Evolutionary conservation across 805 yeast species (phyloP).

Genomic region (Saturnispora zaruensis): DNA sequence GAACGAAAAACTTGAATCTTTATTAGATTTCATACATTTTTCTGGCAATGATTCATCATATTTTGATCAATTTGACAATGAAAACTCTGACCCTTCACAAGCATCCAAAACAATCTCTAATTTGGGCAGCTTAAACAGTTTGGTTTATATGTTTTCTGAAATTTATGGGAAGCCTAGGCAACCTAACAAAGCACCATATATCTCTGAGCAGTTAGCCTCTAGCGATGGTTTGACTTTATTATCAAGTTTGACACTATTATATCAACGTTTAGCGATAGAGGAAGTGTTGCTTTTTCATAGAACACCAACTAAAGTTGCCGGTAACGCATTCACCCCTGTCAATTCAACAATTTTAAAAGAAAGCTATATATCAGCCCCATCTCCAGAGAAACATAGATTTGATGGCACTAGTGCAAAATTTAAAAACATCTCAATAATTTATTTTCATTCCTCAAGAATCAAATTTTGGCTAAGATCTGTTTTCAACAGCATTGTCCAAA

Average conservation of each 20-base stretch:
- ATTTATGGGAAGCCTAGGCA: constrained; percentile 43
- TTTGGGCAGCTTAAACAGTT: constrained; percentile 33
- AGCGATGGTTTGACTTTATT: constrained; percentile 36
- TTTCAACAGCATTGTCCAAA: constrained; percentile 24
- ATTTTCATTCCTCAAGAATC: constrained; percentile 41
- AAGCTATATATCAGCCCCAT: constrained; percentile 37
- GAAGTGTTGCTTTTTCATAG: constrained; percentile 43
- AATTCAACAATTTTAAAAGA: constrained; percentile 34
- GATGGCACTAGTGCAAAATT: constrained; percentile 47
- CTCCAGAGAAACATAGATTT: constrained; percentile 27
- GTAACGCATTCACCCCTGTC: constrained; percentile 30
- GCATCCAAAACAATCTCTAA: constrained; percentile 31
- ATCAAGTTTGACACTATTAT: constrained; percentile 35
- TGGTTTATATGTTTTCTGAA: constrained; percentile 46
- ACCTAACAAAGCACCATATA: constrained; percentile 35
- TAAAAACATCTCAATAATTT: constrained; percentile 52
- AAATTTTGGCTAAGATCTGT: constrained; percentile 34
- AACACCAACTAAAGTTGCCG: constrained; percentile 40
- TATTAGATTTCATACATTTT: constrained; percentile 24
- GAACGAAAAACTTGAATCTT: constrained; percentile 9
- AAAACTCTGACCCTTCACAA: constrained; percentile 17
- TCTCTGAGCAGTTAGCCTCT: constrained; percentile 34
- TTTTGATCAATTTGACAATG: constrained; percentile 29
- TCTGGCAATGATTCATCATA: constrained; percentile 28
- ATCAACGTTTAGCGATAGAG: constrained; percentile 46